Percentiles rank a stretch among this genome's conserved stretches.
These are phyloP conservation scores for Inga leiocalycina DNA, from an alignment of 306 rosid genomes.

Conservation along the genomic window DNA sequence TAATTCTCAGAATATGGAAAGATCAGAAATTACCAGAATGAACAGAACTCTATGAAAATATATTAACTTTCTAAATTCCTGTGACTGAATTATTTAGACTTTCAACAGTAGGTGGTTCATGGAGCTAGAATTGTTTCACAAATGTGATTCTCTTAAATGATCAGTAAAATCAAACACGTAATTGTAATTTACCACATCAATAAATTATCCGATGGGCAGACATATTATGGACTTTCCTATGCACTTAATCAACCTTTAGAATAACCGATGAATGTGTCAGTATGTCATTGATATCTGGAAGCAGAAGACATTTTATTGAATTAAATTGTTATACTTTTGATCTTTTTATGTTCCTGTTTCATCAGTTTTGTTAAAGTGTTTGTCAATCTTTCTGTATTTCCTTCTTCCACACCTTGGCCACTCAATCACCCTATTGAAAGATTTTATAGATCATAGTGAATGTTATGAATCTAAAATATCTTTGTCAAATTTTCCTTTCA, in stretches of 20 bases:
- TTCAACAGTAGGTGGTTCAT: not conserved
- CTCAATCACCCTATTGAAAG: not conserved
- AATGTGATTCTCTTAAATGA: not conserved
- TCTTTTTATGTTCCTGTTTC: slow-evolving; percentile 11
- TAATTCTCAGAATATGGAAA: not conserved
- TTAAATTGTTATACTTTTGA: slow-evolving; percentile 10
- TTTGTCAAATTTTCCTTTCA: slow-evolving; percentile 35
- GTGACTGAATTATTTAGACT: not conserved
- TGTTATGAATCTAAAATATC: slow-evolving; percentile 17
- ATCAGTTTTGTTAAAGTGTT: slow-evolving; percentile 2
- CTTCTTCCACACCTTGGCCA: slow-evolving; percentile 13
- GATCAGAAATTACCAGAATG: not conserved
- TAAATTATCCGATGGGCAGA: slow-evolving; percentile 5
- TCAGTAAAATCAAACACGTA: not conserved
- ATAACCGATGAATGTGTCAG: not conserved
- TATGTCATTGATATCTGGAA: slow-evolving; percentile 3
- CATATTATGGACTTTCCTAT: not conserved
- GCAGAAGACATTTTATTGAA: not conserved
- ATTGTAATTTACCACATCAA: not conserved
- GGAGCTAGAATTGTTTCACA: slow-evolving; percentile 4
- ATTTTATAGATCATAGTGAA: slow-evolving; percentile 13
- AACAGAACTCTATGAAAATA: not conserved
- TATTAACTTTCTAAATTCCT: not conserved
- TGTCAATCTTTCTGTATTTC: not conserved
- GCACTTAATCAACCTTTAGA: slow-evolving; percentile 1